Conservation (phyloP, 495 filamentous ascomycete species). For the Penicillium egyptiacum region DNA sequence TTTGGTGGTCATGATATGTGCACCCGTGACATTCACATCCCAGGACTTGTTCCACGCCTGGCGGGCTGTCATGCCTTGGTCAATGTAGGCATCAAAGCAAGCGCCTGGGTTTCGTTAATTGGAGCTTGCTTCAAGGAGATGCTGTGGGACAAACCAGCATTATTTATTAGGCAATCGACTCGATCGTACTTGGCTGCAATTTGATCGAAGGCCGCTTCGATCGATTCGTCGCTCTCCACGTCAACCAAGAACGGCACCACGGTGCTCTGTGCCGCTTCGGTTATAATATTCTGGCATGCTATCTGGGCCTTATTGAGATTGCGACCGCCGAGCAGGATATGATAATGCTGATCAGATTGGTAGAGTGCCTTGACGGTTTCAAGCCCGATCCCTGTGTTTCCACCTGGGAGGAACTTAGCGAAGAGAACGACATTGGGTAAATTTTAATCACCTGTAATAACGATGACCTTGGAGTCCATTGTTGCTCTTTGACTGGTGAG, state of each 20-base stretch:
- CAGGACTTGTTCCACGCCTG: slow-evolving; percentile 45
- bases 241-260: background rate
- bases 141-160: slow-evolving; percentile 27
- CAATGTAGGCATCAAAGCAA: slow-evolving; percentile 24
- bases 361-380: slow-evolving; percentile 19
- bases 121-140: no score
- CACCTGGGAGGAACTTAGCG: background rate
- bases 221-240: slow-evolving; percentile 39
- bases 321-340: slow-evolving; percentile 16
- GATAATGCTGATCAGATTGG: slow-evolving; percentile 12
- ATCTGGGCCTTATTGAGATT: slow-evolving; percentile 11
- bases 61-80: slow-evolving; percentile 23
- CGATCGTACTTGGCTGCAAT: slow-evolving; percentile 32
- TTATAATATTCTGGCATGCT: slow-evolving; percentile 11
- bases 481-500: background rate
- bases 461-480: background rate
- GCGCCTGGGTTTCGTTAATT: slow-evolving; percentile 25
- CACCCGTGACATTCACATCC: slow-evolving; percentile 51
- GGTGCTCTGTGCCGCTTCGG: background rate
- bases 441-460: background rate
- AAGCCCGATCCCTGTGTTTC: slow-evolving; percentile 19
- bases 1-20: slow-evolving; percentile 43
- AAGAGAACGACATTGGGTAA: background rate
- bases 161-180: slow-evolving; percentile 47
- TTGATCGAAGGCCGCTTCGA: slow-evolving; percentile 30